These are phyloP conservation scores for Neurospora sp. DNA, from an alignment of 495 filamentous ascomycete species.

Conservation along the genomic window DNA sequence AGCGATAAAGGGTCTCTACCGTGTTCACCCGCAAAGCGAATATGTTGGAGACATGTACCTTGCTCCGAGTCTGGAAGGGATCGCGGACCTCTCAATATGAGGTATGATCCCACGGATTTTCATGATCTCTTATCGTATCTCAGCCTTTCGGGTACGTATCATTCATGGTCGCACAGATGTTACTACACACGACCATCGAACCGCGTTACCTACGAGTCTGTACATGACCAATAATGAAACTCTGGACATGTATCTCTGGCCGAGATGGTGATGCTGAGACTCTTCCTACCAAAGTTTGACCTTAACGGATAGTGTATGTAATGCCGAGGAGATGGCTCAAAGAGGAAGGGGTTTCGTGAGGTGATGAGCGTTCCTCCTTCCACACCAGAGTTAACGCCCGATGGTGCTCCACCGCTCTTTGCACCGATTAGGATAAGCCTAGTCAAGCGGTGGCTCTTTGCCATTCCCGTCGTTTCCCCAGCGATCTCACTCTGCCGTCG, in stretches of 20 bases:
- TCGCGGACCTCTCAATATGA: neutral
- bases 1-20: neutral
- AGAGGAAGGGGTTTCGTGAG: neutral
- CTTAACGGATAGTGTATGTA: neutral
- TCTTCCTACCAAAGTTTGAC: neutral
- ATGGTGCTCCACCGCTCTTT: neutral
- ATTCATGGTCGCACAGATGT: neutral
- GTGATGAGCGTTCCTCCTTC: neutral
- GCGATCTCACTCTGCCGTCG: neutral
- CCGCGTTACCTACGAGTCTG: neutral
- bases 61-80: neutral
- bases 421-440: neutral
- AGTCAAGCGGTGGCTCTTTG: neutral
- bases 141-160: neutral
- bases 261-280: neutral
- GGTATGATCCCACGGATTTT: neutral
- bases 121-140: neutral
- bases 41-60: neutral
- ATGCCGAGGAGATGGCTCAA: neutral
- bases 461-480: neutral
- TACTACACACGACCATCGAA: neutral
- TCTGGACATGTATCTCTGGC: neutral
- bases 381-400: neutral
- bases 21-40: neutral
- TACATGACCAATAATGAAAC: neutral